phyloP scores from a whole-genome alignment of 306 rosid genomes.

The Malus orientalis region DNA sequence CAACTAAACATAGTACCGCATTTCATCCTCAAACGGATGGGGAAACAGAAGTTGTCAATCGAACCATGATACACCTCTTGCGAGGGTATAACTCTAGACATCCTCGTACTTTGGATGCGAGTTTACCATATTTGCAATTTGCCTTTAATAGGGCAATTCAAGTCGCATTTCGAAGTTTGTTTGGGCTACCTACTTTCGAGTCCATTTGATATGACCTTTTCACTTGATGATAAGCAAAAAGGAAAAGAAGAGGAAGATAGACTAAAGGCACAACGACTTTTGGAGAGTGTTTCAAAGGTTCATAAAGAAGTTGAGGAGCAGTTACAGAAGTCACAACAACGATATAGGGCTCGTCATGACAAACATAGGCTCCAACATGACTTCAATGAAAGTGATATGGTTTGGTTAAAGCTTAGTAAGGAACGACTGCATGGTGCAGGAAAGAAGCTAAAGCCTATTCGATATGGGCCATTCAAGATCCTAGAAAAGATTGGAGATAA shows the following conservation, averaged over 20 bases:
- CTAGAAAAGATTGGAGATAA: not conserved
- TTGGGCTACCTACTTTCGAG: not conserved
- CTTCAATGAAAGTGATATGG: not conserved
- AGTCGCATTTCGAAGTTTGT: not conserved
- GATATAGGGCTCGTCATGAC: not conserved
- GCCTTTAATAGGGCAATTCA: not conserved
- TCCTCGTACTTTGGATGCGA: not conserved
- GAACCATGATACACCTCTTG: not conserved
- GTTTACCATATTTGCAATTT: not conserved
- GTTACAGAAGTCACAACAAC: not conserved
- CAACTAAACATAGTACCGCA: not conserved
- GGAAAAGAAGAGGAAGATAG: not conserved
- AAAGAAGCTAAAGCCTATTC: not conserved
- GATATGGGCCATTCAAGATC: not conserved
- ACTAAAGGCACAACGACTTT: not conserved
- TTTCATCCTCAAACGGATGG: not conserved
- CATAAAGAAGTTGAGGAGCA: not conserved
- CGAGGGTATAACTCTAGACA: not conserved
- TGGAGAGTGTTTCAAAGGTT: not conserved
- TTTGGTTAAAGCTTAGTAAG: not conserved
- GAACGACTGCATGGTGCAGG: not conserved
- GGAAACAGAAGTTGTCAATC: not conserved
- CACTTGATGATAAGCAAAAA: not conserved
- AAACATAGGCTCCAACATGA: not conserved
- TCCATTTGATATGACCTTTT: not conserved